phyloP scores from a whole-genome alignment of 495 filamentous ascomycete genomes.

The Opeltia flavorubescens region DNA sequence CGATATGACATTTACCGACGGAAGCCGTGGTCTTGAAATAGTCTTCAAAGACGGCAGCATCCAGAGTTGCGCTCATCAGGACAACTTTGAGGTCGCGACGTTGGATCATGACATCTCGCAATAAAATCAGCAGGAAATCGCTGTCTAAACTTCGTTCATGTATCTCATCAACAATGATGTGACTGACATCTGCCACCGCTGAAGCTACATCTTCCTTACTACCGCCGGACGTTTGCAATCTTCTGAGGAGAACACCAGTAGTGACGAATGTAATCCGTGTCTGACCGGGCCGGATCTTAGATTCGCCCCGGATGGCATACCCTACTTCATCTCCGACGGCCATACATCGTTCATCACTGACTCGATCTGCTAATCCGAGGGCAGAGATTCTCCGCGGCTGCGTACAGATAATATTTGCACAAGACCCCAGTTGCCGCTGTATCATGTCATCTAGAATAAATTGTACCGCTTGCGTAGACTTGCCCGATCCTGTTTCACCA shows the following conservation, averaged over 20 bases:
- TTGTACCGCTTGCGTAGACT: slow-evolving; percentile 93
- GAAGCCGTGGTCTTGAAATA: slow-evolving; percentile 62
- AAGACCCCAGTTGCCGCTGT: slow-evolving; percentile 51
- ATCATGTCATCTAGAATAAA: slow-evolving; percentile 93
- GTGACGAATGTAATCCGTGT: slow-evolving; percentile 95
- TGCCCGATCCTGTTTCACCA: slow-evolving; percentile 91
- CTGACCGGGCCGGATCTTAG: slow-evolving; percentile 44
- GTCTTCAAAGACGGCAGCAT: slow-evolving; percentile 68
- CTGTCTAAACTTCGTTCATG: slow-evolving; percentile 93
- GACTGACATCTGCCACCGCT: slow-evolving; percentile 76
- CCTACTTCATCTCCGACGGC: slow-evolving; percentile 78
- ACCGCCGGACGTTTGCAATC: slow-evolving; percentile 75
- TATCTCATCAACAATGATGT: slow-evolving; percentile 93
- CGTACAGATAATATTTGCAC: slow-evolving; percentile 88
- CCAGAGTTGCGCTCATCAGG: slow-evolving; percentile 95
- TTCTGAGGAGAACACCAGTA: slow-evolving; percentile 84
- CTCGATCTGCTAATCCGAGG: slow-evolving; percentile 82
- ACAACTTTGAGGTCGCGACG: slow-evolving; percentile 80
- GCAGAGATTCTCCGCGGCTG: slow-evolving; percentile 93
- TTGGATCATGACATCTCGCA: slow-evolving; percentile 66
- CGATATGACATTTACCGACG: slow-evolving; percentile 71
- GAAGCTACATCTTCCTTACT: slow-evolving; percentile 60
- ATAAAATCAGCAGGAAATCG: slow-evolving; percentile 78
- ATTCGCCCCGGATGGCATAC: slow-evolving; percentile 89
- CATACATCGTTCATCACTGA: slow-evolving; percentile 79